Evolutionary conservation across 2,329 filamentous ascomycete species (phyloP), one percentile per base, ranked within the genome.

Genomic region (Apiospora marii): DNA sequence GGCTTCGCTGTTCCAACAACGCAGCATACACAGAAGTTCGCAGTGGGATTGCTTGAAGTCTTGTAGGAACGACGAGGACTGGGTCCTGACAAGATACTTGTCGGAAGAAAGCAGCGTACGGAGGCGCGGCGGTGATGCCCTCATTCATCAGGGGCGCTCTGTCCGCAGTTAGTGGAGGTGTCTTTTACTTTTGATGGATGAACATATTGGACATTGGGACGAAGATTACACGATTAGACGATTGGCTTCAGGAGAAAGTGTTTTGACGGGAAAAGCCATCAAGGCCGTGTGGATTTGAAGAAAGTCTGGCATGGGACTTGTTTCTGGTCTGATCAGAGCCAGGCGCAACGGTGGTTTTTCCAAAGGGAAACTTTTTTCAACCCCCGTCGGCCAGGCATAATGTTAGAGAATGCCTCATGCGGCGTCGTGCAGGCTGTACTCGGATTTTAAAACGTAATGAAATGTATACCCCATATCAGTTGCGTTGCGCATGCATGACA

Each of bases 161-260:
- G 58, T 64, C 58, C 14, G 19, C 14, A 49, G 67, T 24, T 24
- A 69, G 44, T n/a, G 24, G 24, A 69, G 44, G 44, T 69, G 67
- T 48, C 44, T 58, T 69, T 43, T 43, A 22, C 37, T 68, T 70
- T 43, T 58, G 34, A 70, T 43, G 48, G 46, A 51, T 53, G 68
- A 51, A 71, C 44, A 71, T 64, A 41, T 67, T 46, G 69, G 69
- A 71, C 41, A 71, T 46, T 43, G 46, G 46, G 61, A 72, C 49
- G 67, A 72, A 68, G 64, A 69, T 69, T 37, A 69, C 37, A 72
- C 41, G 71, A 72, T 27, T 69, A 69, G 67, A 72, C 67, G 69
- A 71, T 67, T 51, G 44, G 58, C 34, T 41, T 64, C 58, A 41
- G 58, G 34, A 64, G 34, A 41, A 41, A 64, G 58, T 64, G 58